Evolutionary conservation across 2,329 filamentous ascomycete genomes (phyloP).

Genomic region (Alternaria longipes): DNA sequence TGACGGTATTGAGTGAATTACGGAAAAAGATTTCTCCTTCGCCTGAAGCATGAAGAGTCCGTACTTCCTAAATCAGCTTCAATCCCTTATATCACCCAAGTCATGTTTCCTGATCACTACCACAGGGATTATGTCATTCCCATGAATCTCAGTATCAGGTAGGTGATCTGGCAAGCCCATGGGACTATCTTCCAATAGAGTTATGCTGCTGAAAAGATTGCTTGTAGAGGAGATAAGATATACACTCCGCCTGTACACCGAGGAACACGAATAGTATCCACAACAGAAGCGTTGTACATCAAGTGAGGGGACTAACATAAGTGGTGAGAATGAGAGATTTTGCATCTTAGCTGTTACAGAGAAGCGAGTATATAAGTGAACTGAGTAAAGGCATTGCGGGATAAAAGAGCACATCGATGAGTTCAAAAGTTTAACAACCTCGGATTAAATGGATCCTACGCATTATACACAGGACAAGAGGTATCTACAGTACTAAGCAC

Average conservation of each 20-base stretch:
- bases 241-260: neutral
- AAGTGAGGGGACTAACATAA: neutral
- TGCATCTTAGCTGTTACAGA: neutral
- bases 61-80: neutral
- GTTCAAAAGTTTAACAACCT: neutral
- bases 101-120: neutral
- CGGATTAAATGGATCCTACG: neutral
- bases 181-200: neutral
- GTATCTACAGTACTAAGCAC: neutral
- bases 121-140: accelerated
- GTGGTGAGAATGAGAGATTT: neutral
- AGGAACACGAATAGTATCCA: neutral
- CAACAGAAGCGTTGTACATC: neutral
- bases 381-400: neutral
- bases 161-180: neutral
- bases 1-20: neutral
- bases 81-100: neutral
- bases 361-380: neutral
- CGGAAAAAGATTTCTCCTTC: too few species aligned
- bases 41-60: neutral
- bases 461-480: neutral
- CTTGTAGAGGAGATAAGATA: neutral
- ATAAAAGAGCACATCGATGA: neutral
- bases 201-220: too few species aligned
- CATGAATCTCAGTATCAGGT: neutral